These are phyloP conservation scores for Cryptosporidium meleagridis DNA, from an alignment of 169 alveolate genomes.

Conservation along the genomic window DNA sequence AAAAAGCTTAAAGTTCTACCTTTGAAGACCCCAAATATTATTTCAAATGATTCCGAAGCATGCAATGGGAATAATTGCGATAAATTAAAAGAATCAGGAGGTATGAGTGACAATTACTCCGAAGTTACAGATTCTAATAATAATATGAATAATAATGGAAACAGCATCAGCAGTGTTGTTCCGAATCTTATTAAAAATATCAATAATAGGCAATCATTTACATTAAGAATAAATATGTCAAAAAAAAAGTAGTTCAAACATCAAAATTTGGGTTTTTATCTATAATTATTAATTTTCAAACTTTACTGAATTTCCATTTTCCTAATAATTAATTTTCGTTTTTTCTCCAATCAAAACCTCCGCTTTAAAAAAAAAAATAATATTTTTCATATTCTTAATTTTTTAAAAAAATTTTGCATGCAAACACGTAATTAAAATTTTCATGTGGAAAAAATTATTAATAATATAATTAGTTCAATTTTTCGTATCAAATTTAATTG, in stretches of 20 bases:
- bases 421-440: background rate
- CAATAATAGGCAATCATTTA: slow-evolving; percentile 12
- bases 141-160: background rate
- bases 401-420: background rate
- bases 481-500: too few relatives aligned
- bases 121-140: background rate
- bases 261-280: background rate
- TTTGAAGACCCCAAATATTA: slow-evolving; percentile 9
- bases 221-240: slow-evolving; percentile 69
- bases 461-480: too few relatives aligned
- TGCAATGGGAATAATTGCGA: background rate
- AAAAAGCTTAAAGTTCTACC: slow-evolving; percentile 20
- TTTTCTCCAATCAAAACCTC: too few relatives aligned
- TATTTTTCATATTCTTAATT: too few relatives aligned
- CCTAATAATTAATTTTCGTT: too few relatives aligned
- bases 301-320: too few relatives aligned
- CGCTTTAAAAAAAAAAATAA: too few relatives aligned
- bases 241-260: background rate
- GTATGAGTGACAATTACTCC: background rate
- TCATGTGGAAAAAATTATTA: too few relatives aligned
- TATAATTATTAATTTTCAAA: background rate
- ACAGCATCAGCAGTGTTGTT: background rate
- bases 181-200: slow-evolving; percentile 1
- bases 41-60: slow-evolving; percentile 1
- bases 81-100: background rate